Conservation (phyloP, 2,329 filamentous ascomycete genomes). For the Monilinia fructigena region DNA sequence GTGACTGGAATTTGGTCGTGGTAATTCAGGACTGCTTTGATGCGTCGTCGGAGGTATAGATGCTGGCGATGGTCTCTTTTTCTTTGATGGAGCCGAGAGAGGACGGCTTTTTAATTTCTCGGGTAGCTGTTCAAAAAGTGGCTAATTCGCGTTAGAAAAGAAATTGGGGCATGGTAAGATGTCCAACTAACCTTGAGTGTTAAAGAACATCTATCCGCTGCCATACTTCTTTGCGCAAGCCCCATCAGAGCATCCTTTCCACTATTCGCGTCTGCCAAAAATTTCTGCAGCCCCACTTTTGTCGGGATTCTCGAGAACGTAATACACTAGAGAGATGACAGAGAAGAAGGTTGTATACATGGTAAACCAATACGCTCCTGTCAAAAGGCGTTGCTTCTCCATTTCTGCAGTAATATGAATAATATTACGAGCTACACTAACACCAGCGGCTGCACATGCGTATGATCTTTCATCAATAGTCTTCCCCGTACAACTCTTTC, state of each 20-base stretch:
- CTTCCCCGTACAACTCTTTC: constrained; percentile 54
- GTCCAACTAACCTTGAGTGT: constrained; percentile 65
- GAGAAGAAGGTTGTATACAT: constrained; percentile 83
- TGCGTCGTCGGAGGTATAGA: constrained; percentile 40
- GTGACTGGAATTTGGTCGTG: constrained; percentile 24
- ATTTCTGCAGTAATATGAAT: constrained; percentile 79
- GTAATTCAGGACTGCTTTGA: constrained; percentile 32
- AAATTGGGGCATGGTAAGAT: background rate
- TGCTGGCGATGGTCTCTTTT: constrained; percentile 57
- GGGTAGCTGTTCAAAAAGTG: constrained; percentile 80
- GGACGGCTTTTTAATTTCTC: constrained; percentile 60
- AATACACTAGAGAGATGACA: constrained; percentile 76
- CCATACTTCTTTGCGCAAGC: constrained; percentile 79
- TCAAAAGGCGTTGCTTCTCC: constrained; percentile 70
- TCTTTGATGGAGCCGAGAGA: constrained; percentile 45
- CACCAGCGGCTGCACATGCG: constrained; percentile 64
- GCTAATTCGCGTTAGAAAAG: constrained; percentile 48
- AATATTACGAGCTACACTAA: constrained; percentile 65
- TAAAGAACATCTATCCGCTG: constrained; percentile 79
- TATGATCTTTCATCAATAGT: constrained; percentile 74
- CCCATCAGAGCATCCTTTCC: constrained; percentile 80
- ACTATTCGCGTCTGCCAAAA: constrained; percentile 75
- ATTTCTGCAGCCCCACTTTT: constrained; percentile 75
- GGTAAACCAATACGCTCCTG: constrained; percentile 83
- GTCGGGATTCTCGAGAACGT: constrained; percentile 75